A percentile compares a stretch with the other conserved stretches of the same genome.
phyloP scores from a whole-genome alignment of 192 early-diverging fungal species.

The Coemansia sp. region DNA sequence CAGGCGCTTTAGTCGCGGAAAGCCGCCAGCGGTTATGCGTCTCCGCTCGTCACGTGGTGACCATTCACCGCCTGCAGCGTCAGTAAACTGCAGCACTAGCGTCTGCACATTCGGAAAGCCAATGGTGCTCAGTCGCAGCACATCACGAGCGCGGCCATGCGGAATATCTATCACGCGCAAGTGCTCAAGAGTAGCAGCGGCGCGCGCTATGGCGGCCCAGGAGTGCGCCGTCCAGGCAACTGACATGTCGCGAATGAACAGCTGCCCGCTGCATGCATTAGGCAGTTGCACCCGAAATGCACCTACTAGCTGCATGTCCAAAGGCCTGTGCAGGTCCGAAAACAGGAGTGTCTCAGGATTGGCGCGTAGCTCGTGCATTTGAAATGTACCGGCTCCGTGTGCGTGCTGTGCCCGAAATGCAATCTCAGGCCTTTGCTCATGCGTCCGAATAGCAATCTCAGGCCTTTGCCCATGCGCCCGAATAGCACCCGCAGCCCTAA shows the following conservation, averaged over 20 bases:
- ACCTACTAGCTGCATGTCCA: background rate
- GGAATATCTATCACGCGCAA: conserved; percentile 15
- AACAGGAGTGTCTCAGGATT: too few relatives aligned
- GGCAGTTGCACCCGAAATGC: background rate
- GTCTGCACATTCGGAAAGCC: conserved; percentile 5
- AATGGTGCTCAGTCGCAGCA: conserved; percentile 1
- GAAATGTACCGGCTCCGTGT: too few relatives aligned
- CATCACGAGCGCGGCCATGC: background rate
- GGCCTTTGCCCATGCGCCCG: too few relatives aligned
- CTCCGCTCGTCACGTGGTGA: background rate
- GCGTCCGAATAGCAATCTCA: too few relatives aligned
- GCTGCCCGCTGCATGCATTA: background rate
- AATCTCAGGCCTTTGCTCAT: too few relatives aligned
- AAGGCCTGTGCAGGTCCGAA: too few relatives aligned
- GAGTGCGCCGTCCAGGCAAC: background rate
- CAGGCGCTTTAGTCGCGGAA: conserved; percentile 4
- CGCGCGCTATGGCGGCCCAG: background rate
- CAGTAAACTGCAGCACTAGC: background rate
- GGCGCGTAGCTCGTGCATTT: too few relatives aligned
- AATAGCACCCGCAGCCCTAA: too few relatives aligned
- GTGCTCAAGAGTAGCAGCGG: background rate
- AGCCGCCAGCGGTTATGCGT: conserved; percentile 1
- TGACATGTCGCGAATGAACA: background rate
- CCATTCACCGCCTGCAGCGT: background rate
- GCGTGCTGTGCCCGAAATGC: too few relatives aligned